Evolutionary conservation across 257 asterid species (phyloP), one percentile per base, ranked within the genome.

Genomic region (Jacaranda copaia): DNA sequence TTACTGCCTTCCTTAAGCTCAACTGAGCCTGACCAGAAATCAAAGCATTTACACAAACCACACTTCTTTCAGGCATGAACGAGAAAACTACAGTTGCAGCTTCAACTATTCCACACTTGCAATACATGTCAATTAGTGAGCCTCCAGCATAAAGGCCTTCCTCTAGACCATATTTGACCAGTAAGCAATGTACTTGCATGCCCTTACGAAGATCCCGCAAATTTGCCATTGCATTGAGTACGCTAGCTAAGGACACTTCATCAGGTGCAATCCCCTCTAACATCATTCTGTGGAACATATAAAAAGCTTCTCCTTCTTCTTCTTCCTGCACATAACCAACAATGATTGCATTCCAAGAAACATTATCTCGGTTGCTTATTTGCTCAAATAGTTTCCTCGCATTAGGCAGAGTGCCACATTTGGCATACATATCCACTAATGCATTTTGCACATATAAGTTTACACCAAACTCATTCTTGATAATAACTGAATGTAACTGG

Each of bases 61-160:
- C 89, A 74, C 80, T 93, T 73, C 77, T 86, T 46, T 85, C 87
- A 49, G 89, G 91, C 90, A 95, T 87, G 80, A 72, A 51, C 52
- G 86, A 90, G 86, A 89, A 93, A 49, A 93, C 83, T 73, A 82
- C 57, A 48, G 75, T 70, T 73, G 97, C 98, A 81, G 87, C 82
- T 13, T 75, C 84, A 55, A 86, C 81, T 19, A 81, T 77, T 66
- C 92, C 90, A 68, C 97, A 95, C 91, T 95, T 95, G 77, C 89
- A 91, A 70, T 95, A 95, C 98, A 93, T 87, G 85, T 95, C 93
- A 57, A 95, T 82, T 16, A 95, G 90, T n/a, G 99, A 89, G 81
- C 99, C 81, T 61, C 93, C 97, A 68, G 94, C 84, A 78, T 79
- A 95, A 83, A 81, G 88, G 77, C 89, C 75, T 58, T 84, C 80